Conservation (phyloP, 305 asterid species). For the Fraxinus sp. region DNA sequence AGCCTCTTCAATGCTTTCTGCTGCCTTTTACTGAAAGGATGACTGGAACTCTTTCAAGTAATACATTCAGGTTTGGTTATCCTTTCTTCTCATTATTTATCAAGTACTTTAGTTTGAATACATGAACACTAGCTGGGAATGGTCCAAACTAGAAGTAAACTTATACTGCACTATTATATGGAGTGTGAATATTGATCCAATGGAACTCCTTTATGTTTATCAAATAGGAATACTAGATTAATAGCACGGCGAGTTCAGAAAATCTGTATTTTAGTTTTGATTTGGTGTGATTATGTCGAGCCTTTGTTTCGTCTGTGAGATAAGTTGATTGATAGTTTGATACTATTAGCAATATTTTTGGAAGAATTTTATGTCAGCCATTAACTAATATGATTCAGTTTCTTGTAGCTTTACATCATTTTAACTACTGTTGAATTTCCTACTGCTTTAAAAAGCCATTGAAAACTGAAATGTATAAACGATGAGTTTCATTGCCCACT, state of each 20-base stretch:
- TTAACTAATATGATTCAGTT: background rate
- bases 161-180: background rate
- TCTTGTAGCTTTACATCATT: background rate
- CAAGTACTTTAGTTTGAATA: too few species aligned
- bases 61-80: background rate
- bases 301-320: background rate
- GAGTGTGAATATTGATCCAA: background rate
- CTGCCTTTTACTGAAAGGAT: background rate
- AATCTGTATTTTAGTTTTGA: background rate
- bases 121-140: background rate
- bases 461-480: background rate
- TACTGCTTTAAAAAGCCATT: background rate
- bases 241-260: background rate
- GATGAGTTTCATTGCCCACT: background rate
- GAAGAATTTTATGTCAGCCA: background rate
- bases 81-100: background rate
- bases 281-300: background rate
- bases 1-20: constrained; percentile 15
- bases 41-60: background rate
- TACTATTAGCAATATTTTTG: background rate
- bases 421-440: background rate
- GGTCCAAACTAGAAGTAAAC: background rate
- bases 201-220: background rate
- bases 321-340: background rate
- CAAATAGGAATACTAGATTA: background rate